Evolutionary conservation across 257 asterid genomes (phyloP), one percentile per base, ranked within the genome.

Genomic region (Solanum virginianum): DNA sequence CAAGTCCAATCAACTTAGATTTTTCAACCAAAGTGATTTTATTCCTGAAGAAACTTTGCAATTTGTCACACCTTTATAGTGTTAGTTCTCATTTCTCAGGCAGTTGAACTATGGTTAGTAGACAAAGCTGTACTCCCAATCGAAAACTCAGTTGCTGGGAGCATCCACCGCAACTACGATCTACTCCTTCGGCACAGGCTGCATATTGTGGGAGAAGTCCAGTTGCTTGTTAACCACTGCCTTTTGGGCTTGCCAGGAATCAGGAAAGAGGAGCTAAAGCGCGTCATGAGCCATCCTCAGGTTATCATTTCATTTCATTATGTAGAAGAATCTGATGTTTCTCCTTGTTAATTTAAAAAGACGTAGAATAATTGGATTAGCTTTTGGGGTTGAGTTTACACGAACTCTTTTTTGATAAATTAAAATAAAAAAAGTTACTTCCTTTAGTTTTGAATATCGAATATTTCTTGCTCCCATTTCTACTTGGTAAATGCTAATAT

Each of bases 81-180:
- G 41, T 62, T 72, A 75, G 71, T 70, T 66, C 72, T 51, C 53
- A 6, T 89, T 85, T 79, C 39, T 86, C 95, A 96, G 99, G 98
- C 99, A 10, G 98, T 95, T 87, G 98, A 97, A 68, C 85, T 95
- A 88, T 97, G 99, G 99, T 86, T 97, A 87, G 99, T 93, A 84
- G 98, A 97, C 87, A 97, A 90, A 89, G 98, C 99, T 3, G 97
- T 95, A 66, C 97, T 97, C 41, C 99, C 98, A 1, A 93, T 97
- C 9, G 99, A 97, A 90, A 93, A 93, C 89, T 93, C 99, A 63
- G 97, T 97, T 82, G 98, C 95, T 4, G 99, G 98, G 83, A 97
- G 99, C 92, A 94, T 94, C 80, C 99, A 97, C 66, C 94, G 97
- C 53, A 97, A 95, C 86, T 95, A 94, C 59, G 99, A 97, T 86